Evolutionary conservation across 2,329 filamentous ascomycete species (phyloP).

Genomic region (Didymella sp.): DNA sequence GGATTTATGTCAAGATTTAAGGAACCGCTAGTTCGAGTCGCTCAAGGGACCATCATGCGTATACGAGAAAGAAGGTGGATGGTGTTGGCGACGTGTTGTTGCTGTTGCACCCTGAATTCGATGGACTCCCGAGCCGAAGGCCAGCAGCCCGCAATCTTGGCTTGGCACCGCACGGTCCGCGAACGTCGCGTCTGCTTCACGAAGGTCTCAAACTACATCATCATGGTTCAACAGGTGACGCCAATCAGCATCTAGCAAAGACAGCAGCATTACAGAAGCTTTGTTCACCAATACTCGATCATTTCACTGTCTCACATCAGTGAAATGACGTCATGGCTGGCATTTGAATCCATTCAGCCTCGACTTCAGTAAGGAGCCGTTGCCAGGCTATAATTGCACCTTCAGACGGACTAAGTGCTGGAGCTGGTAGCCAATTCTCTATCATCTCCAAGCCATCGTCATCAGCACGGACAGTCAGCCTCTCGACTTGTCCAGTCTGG

Average conservation of each 20-base stretch:
- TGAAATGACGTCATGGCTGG: background rate
- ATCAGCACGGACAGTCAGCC: background rate
- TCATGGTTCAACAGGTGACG: background rate
- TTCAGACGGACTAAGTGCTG: background rate
- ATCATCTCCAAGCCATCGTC: background rate
- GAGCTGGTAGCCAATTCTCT: background rate
- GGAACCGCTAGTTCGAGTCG: constrained; percentile 5
- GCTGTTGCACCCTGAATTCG: constrained; percentile 17
- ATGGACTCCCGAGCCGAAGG: constrained; percentile 6
- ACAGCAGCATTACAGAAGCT: background rate
- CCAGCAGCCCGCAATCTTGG: constrained; percentile 12
- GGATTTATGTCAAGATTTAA: constrained; percentile 6
- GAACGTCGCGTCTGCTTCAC: background rate
- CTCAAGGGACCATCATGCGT: constrained; percentile 32
- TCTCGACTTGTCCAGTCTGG: background rate
- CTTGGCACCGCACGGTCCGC: constrained; percentile 11
- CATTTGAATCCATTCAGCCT: background rate
- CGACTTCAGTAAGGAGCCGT: background rate
- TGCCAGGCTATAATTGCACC: too few species aligned
- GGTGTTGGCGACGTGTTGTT: constrained; percentile 17
- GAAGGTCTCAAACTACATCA: background rate
- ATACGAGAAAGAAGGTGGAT: constrained; percentile 6
- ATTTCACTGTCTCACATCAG: too few species aligned
- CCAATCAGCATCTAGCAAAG: background rate
- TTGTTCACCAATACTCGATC: background rate